Evolutionary conservation across 2,329 filamentous ascomycete genomes (phyloP).

Genomic region (Ilyonectria sp.): DNA sequence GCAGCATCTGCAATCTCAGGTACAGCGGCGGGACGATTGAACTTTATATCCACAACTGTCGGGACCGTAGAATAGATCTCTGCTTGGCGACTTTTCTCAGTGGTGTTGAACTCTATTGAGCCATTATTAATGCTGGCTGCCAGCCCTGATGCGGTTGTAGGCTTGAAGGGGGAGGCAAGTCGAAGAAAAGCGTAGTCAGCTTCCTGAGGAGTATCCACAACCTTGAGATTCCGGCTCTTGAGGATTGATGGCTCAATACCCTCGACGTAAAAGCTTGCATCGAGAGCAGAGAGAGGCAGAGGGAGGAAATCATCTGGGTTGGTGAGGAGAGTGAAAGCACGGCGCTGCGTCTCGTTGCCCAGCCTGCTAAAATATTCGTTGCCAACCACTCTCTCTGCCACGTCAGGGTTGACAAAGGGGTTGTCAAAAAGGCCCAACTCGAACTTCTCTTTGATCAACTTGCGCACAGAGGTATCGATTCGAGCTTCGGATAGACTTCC

Average conservation of each 20-base stretch:
- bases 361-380: slow-evolving; percentile 57
- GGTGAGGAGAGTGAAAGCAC: slow-evolving; percentile 47
- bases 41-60: slow-evolving; percentile 59
- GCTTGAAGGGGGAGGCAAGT: slow-evolving; percentile 56
- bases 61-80: slow-evolving; percentile 56
- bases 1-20: slow-evolving; percentile 58
- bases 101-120: slow-evolving; percentile 55
- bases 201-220: slow-evolving; percentile 54
- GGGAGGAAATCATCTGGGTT: slow-evolving; percentile 42
- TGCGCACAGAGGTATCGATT: slow-evolving; percentile 60
- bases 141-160: slow-evolving; percentile 51
- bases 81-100: slow-evolving; percentile 43
- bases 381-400: slow-evolving; percentile 59
- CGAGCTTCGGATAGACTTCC: slow-evolving; percentile 59
- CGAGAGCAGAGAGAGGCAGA: slow-evolving; percentile 8
- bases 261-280: slow-evolving; percentile 41
- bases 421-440: slow-evolving; percentile 65
- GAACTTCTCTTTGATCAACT: slow-evolving; percentile 65
- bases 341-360: slow-evolving; percentile 46
- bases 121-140: slow-evolving; percentile 54
- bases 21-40: slow-evolving; percentile 59
- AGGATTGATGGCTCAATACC: slow-evolving; percentile 34
- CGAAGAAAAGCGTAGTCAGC: slow-evolving; percentile 59
- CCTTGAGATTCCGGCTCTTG: slow-evolving; percentile 40
- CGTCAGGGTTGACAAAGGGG: slow-evolving; percentile 62